A percentile compares a stretch with the other conserved stretches of the same genome.
Conservation (phyloP, 139 green algal genomes). For the Asterochloris sp. region DNA sequence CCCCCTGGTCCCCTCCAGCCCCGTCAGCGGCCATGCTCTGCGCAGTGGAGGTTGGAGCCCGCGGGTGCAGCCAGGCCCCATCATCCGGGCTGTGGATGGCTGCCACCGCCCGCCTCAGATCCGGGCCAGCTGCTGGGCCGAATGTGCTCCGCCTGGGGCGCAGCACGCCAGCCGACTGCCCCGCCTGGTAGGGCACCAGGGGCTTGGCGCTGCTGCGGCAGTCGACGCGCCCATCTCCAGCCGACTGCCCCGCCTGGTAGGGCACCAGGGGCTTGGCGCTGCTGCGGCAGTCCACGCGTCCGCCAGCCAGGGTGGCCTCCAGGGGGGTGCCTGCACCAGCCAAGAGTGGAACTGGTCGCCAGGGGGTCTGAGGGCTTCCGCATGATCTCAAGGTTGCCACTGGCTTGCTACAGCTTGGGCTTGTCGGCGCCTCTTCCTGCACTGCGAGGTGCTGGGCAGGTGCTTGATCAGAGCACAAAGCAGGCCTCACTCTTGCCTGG, state of each 20-base stretch:
- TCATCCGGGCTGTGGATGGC: no score
- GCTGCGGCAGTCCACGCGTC: background rate
- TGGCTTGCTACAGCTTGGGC: no score
- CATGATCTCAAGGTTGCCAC: background rate
- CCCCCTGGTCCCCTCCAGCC: no score
- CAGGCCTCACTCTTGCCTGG: no score
- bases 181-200: slow-evolving; percentile 20
- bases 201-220: slow-evolving; percentile 20
- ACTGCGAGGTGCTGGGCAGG: background rate
- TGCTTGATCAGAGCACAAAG: background rate
- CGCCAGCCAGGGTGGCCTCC: background rate
- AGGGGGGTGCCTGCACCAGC: background rate
- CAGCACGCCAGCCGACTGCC: background rate
- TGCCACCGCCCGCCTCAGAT: no score
- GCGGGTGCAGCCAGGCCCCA: no score
- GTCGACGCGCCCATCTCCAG: background rate
- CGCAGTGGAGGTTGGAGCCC: no score
- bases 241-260: slow-evolving; percentile 3
- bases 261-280: slow-evolving; percentile 7
- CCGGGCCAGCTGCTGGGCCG: no score
- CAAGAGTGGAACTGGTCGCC: background rate
- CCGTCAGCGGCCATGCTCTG: no score
- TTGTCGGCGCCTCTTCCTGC: background rate
- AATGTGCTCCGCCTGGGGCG: no score
- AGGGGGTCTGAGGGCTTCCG: background rate